Evolutionary conservation across 2,329 filamentous ascomycete genomes (phyloP).

Genomic region (Pseudogymnoascus sp.): DNA sequence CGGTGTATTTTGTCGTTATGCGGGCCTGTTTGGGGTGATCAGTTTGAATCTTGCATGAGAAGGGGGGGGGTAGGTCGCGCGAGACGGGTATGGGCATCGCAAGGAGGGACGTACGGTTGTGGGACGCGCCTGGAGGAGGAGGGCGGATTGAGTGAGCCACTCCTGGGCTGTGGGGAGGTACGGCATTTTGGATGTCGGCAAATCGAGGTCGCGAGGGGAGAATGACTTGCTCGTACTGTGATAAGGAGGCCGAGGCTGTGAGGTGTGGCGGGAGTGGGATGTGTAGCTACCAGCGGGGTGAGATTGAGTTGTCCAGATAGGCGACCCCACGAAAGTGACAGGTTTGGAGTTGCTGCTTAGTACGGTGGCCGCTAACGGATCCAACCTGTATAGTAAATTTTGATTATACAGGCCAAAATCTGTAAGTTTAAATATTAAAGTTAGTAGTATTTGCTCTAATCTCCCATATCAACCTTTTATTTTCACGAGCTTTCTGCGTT

Average conservation of each 20-base stretch:
- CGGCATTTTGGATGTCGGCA: conserved; percentile 52
- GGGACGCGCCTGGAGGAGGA: conserved; percentile 80
- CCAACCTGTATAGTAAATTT: background rate
- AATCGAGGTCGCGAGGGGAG: background rate
- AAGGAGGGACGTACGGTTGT: conserved; percentile 57
- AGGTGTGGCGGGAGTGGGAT: background rate
- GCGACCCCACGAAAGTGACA: conserved; percentile 3
- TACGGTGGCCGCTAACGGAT: background rate
- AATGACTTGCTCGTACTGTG: background rate
- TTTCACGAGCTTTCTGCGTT: background rate
- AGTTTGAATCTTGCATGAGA: conserved; percentile 9
- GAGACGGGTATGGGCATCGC: background rate
- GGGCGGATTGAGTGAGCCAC: conserved; percentile 82
- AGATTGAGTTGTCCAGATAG: conserved; percentile 7
- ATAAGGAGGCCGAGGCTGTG: background rate
- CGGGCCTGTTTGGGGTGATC: conserved; percentile 53
- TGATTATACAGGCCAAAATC: background rate
- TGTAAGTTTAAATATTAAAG: background rate
- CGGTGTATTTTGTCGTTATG: conserved; percentile 88
- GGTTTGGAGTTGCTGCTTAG: background rate
- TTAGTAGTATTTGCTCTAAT: background rate
- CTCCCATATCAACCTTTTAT: background rate
- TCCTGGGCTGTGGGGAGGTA: conserved; percentile 76
- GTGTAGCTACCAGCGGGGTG: conserved; percentile 1
- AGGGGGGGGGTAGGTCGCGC: conserved; percentile 6